Conservation (phyloP, 805 yeast species). For the Candida hispaniensis region DNA sequence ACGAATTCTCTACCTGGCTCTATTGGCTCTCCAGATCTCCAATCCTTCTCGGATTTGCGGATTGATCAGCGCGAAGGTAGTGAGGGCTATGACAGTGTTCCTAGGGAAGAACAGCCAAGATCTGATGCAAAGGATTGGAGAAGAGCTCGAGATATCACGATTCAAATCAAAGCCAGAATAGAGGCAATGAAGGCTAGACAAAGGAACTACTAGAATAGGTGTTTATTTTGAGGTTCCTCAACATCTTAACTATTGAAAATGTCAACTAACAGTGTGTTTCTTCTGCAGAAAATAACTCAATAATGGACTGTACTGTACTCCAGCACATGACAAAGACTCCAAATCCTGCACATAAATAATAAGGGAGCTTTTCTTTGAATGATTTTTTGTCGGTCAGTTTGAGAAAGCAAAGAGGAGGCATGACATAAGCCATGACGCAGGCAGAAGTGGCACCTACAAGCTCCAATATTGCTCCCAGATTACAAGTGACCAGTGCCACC, state of each 20-base stretch:
- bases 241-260: neutral
- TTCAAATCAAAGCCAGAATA: conserved; percentile 73
- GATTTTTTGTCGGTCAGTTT: conserved; percentile 44
- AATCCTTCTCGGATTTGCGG: no score
- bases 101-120: no score
- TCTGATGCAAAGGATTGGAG: conserved; percentile 63
- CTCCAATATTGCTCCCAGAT: conserved; percentile 80
- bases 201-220: conserved; percentile 9
- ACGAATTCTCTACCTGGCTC: no score
- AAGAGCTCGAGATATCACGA: conserved; percentile 82
- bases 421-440: conserved; percentile 79
- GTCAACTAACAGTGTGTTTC: conserved; percentile 26
- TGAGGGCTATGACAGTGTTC: no score
- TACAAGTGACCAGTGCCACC: conserved; percentile 70
- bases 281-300: conserved; percentile 34
- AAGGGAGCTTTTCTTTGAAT: conserved; percentile 42
- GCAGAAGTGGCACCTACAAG: conserved; percentile 91
- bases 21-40: no score
- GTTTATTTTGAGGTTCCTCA: neutral
- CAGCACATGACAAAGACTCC: conserved; percentile 70
- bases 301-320: conserved; percentile 66
- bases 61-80: no score
- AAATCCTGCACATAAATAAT: conserved; percentile 48
- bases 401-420: conserved; percentile 78
- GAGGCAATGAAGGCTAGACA: conserved; percentile 68